Conservation (phyloP, 2,329 filamentous ascomycete species). For the Penicillium vulpinum region DNA sequence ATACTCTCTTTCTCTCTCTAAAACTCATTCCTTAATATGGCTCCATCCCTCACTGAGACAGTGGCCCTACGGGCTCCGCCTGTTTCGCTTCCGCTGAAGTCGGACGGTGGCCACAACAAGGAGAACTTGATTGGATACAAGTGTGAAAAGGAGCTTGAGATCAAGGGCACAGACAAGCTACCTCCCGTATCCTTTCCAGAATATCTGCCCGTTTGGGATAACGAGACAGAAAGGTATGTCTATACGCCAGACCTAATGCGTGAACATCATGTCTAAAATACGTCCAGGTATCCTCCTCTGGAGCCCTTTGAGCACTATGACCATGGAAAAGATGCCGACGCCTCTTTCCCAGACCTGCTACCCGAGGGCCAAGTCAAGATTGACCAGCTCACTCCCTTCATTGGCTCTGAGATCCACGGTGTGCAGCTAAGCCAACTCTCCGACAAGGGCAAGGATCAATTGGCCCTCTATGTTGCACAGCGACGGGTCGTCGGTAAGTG, state of each 20-base stretch:
- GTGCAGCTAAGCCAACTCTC: constrained; percentile 70
- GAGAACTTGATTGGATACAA: constrained; percentile 38
- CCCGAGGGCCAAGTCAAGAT: constrained; percentile 46
- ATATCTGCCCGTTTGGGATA: constrained; percentile 72
- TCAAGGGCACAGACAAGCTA: constrained; percentile 55
- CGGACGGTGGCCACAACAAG: constrained; percentile 38
- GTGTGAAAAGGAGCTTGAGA: constrained; percentile 52
- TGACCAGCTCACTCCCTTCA: constrained; percentile 68
- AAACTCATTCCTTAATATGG: constrained; percentile 26
- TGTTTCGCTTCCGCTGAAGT: constrained; percentile 26
- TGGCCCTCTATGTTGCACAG: constrained; percentile 56
- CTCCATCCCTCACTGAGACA: constrained; percentile 36
- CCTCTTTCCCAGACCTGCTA: constrained; percentile 67
- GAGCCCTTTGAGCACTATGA: constrained; percentile 71
- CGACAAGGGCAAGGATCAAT: constrained; percentile 70
- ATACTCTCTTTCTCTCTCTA: not conserved
- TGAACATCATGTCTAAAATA: not conserved
- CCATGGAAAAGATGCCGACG: constrained; percentile 73
- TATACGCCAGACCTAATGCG: not conserved
- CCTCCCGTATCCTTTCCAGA: constrained; percentile 65
- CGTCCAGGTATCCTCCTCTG: constrained; percentile 58
- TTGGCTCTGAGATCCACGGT: constrained; percentile 70
- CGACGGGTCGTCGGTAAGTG: constrained; percentile 65
- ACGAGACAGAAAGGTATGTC: constrained; percentile 46
- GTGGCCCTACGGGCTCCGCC: constrained; percentile 29